A percentile compares a stretch with the other conserved stretches of the same genome.
These are phyloP conservation scores for Geosmithia flava DNA, from an alignment of 2,329 filamentous ascomycete species.

Conservation along the genomic window DNA sequence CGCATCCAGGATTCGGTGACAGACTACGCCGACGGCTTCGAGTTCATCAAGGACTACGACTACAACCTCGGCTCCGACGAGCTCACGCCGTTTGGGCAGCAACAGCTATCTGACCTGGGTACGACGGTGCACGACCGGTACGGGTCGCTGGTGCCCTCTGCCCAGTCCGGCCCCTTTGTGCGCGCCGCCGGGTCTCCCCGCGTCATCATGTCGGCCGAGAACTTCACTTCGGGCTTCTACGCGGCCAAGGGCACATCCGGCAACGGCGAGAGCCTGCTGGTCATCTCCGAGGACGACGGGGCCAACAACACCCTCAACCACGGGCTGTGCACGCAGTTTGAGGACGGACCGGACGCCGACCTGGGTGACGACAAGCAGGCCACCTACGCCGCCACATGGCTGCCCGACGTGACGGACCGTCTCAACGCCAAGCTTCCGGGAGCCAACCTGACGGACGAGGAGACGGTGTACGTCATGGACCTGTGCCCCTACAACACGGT, in stretches of 20 bases:
- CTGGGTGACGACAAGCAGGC: slow-evolving; percentile 37
- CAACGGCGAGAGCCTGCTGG: slow-evolving; percentile 37
- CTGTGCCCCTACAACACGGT: slow-evolving; percentile 78
- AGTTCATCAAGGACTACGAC: slow-evolving; percentile 59
- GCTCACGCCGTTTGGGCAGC: slow-evolving; percentile 53
- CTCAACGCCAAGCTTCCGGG: slow-evolving; percentile 59
- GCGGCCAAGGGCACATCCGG: slow-evolving; percentile 25
- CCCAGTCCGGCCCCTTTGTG: slow-evolving; percentile 50
- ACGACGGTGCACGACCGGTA: slow-evolving; percentile 67
- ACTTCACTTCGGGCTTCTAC: slow-evolving; percentile 68
- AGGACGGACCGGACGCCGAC: slow-evolving; percentile 38
- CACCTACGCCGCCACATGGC: slow-evolving; percentile 51
- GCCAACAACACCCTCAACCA: slow-evolving; percentile 78
- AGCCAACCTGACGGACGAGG: slow-evolving; percentile 46
- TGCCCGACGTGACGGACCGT: slow-evolving; percentile 52
- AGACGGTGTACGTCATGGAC: slow-evolving; percentile 71
- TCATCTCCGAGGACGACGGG: slow-evolving; percentile 53
- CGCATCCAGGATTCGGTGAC: slow-evolving; percentile 48
- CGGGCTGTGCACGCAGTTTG: slow-evolving; percentile 58
- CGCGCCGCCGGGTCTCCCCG: slow-evolving; percentile 58
- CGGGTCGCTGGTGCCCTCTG: slow-evolving; percentile 34
- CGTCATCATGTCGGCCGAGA: slow-evolving; percentile 61
- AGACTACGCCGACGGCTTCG: slow-evolving; percentile 48
- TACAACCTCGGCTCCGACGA: slow-evolving; percentile 61
- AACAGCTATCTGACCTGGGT: slow-evolving; percentile 63